These are phyloP conservation scores for Termitomyces sp. DNA, from an alignment of 768 basidiomycete genomes.

Conservation along the genomic window DNA sequence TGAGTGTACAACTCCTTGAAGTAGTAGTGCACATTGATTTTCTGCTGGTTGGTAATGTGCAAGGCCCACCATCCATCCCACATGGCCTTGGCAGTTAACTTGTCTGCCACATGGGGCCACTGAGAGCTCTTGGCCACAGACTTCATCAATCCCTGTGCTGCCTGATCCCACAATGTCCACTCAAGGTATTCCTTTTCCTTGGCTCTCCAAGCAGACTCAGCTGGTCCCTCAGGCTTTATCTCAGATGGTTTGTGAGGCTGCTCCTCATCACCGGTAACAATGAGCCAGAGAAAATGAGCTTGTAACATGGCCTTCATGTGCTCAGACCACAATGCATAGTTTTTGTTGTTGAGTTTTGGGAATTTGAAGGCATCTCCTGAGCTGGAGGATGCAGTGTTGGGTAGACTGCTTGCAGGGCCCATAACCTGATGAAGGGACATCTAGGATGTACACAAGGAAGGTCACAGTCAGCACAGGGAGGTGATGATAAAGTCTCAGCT, in stretches of 20 bases:
- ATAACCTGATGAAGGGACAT: neutral
- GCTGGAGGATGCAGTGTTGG: neutral
- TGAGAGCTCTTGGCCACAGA: neutral
- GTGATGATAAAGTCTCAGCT: no score
- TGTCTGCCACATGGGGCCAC: neutral
- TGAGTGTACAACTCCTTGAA: neutral
- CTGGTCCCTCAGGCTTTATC: neutral
- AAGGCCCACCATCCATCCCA: neutral
- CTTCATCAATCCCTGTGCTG: neutral
- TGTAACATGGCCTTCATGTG: neutral
- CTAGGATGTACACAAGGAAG: neutral
- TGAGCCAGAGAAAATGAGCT: neutral
- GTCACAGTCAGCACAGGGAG: neutral
- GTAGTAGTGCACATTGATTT: neutral
- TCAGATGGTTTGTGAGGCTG: neutral
- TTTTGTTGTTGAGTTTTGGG: neutral
- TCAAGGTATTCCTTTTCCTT: neutral
- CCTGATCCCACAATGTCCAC: neutral
- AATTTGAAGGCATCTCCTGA: constrained; percentile 1
- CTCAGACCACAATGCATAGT: neutral
- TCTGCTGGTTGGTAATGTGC: no score
- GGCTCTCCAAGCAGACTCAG: neutral
- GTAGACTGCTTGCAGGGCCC: neutral
- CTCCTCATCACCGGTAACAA: neutral
- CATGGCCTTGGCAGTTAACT: neutral